A percentile compares a stretch with the other conserved stretches of the same genome.
Conservation (phyloP, 1,139 yeast genomes). For the Insectozyma bohioensis region DNA sequence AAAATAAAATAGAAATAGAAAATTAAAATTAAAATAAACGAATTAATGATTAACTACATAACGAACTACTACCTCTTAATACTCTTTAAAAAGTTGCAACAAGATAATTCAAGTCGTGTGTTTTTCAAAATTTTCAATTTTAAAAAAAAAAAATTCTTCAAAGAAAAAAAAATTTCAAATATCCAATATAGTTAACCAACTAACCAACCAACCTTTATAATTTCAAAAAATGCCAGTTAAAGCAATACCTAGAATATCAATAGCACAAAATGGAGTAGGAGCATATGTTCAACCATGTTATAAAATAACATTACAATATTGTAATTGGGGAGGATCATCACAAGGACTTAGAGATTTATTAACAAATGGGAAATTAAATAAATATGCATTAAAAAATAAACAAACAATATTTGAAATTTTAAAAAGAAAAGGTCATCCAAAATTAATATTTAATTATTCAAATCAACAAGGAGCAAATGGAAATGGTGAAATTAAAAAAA, state of each 20-base stretch:
- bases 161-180: conserved; percentile 1
- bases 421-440: conserved; percentile 81
- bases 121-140: no score
- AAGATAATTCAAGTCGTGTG: no score
- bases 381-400: conserved; percentile 59
- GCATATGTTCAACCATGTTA: conserved; percentile 76
- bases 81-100: no score
- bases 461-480: no score
- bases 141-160: no score
- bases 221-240: conserved; percentile 41
- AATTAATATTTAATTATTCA: conserved; percentile 65
- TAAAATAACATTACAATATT: conserved; percentile 69
- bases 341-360: conserved; percentile 75
- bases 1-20: no score
- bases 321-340: conserved; percentile 97
- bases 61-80: no score
- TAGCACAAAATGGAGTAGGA: conserved; percentile 79
- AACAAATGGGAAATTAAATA: conserved; percentile 50
- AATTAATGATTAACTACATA: no score
- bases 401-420: conserved; percentile 70
- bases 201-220: no score
- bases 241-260: conserved; percentile 54
- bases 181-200: not conserved
- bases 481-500: conserved; percentile 4
- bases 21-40: no score